phyloP scores from a whole-genome alignment of 208 protist species.

The Leishmania lainsoni region DNA sequence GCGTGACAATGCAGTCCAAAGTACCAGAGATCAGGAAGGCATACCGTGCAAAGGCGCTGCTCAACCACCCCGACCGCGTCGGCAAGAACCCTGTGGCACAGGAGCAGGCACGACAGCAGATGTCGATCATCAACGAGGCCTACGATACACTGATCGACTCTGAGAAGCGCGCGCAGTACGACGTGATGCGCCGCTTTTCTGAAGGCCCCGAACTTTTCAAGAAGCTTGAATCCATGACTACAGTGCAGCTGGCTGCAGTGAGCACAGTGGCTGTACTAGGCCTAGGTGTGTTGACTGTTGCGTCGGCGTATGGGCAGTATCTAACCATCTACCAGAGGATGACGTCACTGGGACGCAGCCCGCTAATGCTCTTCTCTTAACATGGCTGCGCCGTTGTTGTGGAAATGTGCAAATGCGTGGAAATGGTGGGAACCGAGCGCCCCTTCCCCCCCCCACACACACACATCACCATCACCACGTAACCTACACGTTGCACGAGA shows the following conservation, averaged over 20 bases:
- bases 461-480: not conserved
- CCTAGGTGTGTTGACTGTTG: conserved; percentile 13
- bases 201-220: conserved; percentile 37
- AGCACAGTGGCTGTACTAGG: conserved; percentile 28
- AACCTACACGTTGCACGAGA: not conserved
- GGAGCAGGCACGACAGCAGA: conserved; percentile 51
- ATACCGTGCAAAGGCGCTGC: conserved; percentile 58
- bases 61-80: conserved; percentile 76
- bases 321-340: conserved; percentile 46
- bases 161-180: conserved; percentile 65
- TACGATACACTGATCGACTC: conserved; percentile 76
- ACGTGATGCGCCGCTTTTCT: conserved; percentile 38
- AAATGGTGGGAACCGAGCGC: not conserved
- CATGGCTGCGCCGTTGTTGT: not conserved
- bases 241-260: conserved; percentile 26
- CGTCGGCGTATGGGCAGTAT: conserved; percentile 49
- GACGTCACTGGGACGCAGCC: conserved; percentile 25
- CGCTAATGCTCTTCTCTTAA: conserved; percentile 18
- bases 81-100: conserved; percentile 42
- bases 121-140: conserved; percentile 80
- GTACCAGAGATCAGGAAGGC: conserved; percentile 69
- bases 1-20: conserved; percentile 52
- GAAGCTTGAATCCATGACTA: conserved; percentile 42
- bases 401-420: not conserved
- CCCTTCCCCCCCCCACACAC: not conserved